Percentiles rank a stretch among this genome's conserved stretches.
These are phyloP conservation scores for Podosphaera fusca DNA, from an alignment of 2,329 filamentous ascomycete species.

Conservation along the genomic window DNA sequence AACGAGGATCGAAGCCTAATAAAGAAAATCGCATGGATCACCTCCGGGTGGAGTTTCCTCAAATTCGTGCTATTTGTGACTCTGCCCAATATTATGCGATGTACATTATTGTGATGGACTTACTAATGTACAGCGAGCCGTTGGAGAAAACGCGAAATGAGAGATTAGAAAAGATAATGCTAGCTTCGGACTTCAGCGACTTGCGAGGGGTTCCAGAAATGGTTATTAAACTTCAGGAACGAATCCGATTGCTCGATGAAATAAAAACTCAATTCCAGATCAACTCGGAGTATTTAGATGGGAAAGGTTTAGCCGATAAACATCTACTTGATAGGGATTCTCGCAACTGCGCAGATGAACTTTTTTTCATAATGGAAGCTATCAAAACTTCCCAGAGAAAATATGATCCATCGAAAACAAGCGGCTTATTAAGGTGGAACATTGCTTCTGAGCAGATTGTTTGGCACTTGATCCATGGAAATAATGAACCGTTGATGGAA, in stretches of 20 bases:
- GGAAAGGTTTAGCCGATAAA: slow-evolving; percentile 76
- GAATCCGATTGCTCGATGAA: slow-evolving; percentile 81
- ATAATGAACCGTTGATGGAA: slow-evolving; percentile 71
- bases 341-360: slow-evolving; percentile 73
- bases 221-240: slow-evolving; percentile 74
- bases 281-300: slow-evolving; percentile 67
- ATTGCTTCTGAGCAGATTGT: slow-evolving; percentile 89
- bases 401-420: slow-evolving; percentile 51
- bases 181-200: slow-evolving; percentile 96
- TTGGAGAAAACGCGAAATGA: slow-evolving; percentile 93
- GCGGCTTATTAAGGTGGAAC: slow-evolving; percentile 70
- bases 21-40: slow-evolving; percentile 76
- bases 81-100: slow-evolving; percentile 93
- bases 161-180: slow-evolving; percentile 91
- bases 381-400: slow-evolving; percentile 91
- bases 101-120: slow-evolving; percentile 91
- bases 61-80: slow-evolving; percentile 84
- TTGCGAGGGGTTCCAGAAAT: slow-evolving; percentile 80
- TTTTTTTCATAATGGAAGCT: slow-evolving; percentile 99
- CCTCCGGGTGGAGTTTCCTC: slow-evolving; percentile 89
- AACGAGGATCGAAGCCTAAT: slow-evolving; percentile 27
- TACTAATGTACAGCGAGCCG: slow-evolving; percentile 89
- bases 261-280: slow-evolving; percentile 94
- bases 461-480: slow-evolving; percentile 83
- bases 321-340: slow-evolving; percentile 76